phyloP scores from a whole-genome alignment of 257 asterid species.

The Oldenlandia corymbosa region DNA sequence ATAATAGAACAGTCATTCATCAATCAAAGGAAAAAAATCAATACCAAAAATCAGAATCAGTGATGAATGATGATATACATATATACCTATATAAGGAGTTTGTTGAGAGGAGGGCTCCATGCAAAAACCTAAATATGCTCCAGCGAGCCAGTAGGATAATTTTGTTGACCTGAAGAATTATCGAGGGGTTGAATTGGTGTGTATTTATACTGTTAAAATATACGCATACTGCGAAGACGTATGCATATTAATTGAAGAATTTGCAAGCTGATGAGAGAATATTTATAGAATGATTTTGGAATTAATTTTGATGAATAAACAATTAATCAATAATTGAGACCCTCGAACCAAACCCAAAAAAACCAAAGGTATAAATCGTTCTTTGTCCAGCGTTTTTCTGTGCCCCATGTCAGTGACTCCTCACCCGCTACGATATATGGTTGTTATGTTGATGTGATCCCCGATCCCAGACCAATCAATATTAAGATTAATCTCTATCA shows the following conservation, averaged over 20 bases:
- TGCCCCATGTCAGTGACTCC: slow-evolving; percentile 80
- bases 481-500: too few species aligned
- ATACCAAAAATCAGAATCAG: too few species aligned
- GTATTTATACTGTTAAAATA: too few species aligned
- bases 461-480: slow-evolving; percentile 17
- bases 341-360: neutral
- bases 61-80: too few species aligned
- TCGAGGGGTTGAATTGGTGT: neutral
- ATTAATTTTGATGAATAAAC: too few species aligned
- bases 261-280: slow-evolving; percentile 22
- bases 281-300: slow-evolving; percentile 7
- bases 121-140: slow-evolving; percentile 28
- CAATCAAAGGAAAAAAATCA: slow-evolving; percentile 17
- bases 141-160: slow-evolving; percentile 16
- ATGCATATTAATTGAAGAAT: slow-evolving; percentile 31
- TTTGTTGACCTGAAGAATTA: neutral
- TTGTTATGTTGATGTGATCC: slow-evolving; percentile 14
- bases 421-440: slow-evolving; percentile 45
- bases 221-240: slow-evolving; percentile 14
- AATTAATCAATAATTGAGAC: slow-evolving; percentile 32
- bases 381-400: slow-evolving; percentile 35
- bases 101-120: slow-evolving; percentile 16
- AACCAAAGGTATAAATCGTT: slow-evolving; percentile 44
- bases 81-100: too few species aligned
- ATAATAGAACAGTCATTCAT: slow-evolving; percentile 10